These are phyloP conservation scores for Pichia sp. DNA, from an alignment of 1,139 yeast genomes.

Conservation along the genomic window DNA sequence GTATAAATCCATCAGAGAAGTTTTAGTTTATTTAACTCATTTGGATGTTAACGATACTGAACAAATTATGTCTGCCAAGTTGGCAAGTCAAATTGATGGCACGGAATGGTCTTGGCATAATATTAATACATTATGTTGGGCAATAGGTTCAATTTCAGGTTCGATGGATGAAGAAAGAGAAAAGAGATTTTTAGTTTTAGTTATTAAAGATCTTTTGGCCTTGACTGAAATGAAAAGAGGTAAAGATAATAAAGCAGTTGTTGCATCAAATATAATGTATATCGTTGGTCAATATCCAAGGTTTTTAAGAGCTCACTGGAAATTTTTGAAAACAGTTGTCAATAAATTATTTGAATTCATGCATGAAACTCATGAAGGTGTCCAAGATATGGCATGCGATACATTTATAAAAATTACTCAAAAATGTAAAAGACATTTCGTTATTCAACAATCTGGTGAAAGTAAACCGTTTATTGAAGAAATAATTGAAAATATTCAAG, in stretches of 20 bases:
- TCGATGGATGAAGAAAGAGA: conserved; percentile 99
- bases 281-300: conserved; percentile 99
- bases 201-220: conserved; percentile 83
- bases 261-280: conserved; percentile 97
- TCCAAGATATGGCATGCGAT: conserved; percentile 99
- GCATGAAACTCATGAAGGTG: conserved; percentile 99
- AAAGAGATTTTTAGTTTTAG: conserved; percentile 85
- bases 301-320: conserved; percentile 97
- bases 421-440: conserved; percentile 94
- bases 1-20: conserved; percentile 94
- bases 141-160: conserved; percentile 97
- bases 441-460: conserved; percentile 79
- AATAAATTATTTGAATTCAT: conserved; percentile 93
- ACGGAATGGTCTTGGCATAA: conserved; percentile 99
- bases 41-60: conserved; percentile 93
- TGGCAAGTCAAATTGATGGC: conserved; percentile 90
- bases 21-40: conserved; percentile 89
- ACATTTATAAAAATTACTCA: conserved; percentile 92
- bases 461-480: conserved; percentile 90
- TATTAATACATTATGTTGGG: conserved; percentile 97
- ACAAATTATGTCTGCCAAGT: conserved; percentile 84
- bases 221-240: conserved; percentile 96
- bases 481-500: conserved; percentile 74
- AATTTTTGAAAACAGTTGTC: conserved; percentile 90
- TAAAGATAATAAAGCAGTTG: conserved; percentile 96